phyloP scores from a whole-genome alignment of 352 stramenopile species.

The Pseudoperonospora humuli region DNA sequence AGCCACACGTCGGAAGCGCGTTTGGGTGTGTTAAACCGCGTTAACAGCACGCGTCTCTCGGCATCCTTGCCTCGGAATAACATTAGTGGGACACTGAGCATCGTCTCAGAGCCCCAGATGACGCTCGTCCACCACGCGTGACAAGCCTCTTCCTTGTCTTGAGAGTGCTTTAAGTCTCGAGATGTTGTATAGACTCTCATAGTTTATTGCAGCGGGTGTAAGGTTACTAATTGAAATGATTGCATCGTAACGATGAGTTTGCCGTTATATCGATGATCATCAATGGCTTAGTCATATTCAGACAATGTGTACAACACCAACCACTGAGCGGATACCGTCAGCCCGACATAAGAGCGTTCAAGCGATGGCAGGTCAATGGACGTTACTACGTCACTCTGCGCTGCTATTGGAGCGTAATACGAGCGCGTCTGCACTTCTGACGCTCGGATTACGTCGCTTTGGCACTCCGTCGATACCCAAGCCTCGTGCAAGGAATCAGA shows the following conservation, averaged over 20 bases:
- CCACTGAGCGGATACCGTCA: constrained; percentile 18
- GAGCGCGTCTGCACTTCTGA: background rate
- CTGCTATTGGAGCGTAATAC: constrained; percentile 9
- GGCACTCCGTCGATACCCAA: constrained; percentile 33
- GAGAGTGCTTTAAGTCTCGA: constrained; percentile 4
- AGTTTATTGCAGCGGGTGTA: constrained; percentile 4
- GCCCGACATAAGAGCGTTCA: no score
- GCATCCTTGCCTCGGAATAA: constrained; percentile 4
- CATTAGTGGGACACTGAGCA: constrained; percentile 15
- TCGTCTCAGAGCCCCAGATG: constrained; percentile 12
- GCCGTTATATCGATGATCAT: no score
- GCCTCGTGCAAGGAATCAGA: constrained; percentile 43
- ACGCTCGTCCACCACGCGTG: constrained; percentile 12
- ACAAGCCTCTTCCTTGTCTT: constrained; percentile 14
- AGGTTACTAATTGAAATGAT: background rate
- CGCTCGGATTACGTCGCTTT: constrained; percentile 20
- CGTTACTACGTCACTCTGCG: constrained; percentile 26
- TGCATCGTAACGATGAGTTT: background rate
- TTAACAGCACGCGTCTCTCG: background rate
- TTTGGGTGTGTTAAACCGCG: constrained; percentile 2
- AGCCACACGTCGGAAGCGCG: constrained; percentile 5
- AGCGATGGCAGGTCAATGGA: constrained; percentile 39
- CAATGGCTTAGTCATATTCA: background rate
- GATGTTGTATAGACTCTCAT: constrained; percentile 3
- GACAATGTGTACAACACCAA: constrained; percentile 15